Evolutionary conservation across 345 rosid genomes (phyloP).

Genomic region (Aquilaria yunnanensis): DNA sequence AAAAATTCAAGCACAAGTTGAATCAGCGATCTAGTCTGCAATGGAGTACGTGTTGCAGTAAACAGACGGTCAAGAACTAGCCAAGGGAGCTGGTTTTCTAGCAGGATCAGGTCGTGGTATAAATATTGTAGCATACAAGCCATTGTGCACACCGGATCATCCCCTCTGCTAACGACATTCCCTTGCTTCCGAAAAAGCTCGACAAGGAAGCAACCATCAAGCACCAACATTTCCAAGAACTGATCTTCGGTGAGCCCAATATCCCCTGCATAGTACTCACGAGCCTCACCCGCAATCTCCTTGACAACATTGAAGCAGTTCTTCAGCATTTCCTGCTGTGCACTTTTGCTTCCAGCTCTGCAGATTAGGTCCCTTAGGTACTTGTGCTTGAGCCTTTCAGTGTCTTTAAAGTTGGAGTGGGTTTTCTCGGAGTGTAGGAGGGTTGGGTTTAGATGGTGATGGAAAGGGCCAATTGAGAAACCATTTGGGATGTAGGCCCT

Average conservation of each 20-base stretch:
- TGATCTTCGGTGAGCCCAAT: background rate
- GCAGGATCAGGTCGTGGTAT: conserved; percentile 30
- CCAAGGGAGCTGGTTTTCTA: conserved; percentile 17
- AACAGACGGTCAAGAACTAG: background rate
- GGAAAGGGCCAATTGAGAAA: conserved; percentile 29
- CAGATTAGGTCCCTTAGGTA: conserved; percentile 19
- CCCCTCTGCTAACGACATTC: background rate
- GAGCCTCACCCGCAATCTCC: conserved; percentile 10
- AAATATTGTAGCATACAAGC: conserved; percentile 22
- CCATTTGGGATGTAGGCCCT: conserved; percentile 18
- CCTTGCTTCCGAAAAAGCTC: conserved; percentile 18
- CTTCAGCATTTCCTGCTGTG: background rate
- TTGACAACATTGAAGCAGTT: background rate
- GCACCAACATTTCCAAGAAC: conserved; percentile 14
- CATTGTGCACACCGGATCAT: conserved; percentile 25
- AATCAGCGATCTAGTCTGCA: conserved; percentile 5
- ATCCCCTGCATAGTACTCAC: conserved; percentile 12
- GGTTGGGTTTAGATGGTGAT: background rate
- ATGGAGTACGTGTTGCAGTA: background rate
- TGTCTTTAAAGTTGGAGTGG: background rate
- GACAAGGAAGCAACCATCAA: conserved; percentile 31
- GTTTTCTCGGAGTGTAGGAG: no score
- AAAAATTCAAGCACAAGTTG: conserved; percentile 9
- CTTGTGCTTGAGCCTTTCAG: conserved; percentile 18
- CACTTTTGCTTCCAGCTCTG: background rate